Evolutionary conservation across 768 basidiomycete species (phyloP).

Genomic region (Russula compacta): DNA sequence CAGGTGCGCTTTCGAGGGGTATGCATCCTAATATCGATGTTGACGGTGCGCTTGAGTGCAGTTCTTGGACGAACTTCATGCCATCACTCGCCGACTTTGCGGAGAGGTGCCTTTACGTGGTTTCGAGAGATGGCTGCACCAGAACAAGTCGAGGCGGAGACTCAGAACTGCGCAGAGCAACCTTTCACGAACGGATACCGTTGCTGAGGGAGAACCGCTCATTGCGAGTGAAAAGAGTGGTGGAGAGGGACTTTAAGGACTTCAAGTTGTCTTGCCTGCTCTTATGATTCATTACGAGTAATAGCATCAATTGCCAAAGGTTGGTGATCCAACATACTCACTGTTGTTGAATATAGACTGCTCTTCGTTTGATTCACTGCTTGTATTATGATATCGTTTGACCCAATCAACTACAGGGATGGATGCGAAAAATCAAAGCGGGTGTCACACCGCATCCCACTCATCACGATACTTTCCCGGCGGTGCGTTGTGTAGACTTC

Average conservation of each 20-base stretch:
- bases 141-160: constrained; percentile 4
- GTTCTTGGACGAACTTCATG: constrained; percentile 15
- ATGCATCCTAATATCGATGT: background rate
- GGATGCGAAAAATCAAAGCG: too few relatives aligned
- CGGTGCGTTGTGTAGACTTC: too few relatives aligned
- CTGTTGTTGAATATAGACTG: too few relatives aligned
- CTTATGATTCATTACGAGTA: background rate
- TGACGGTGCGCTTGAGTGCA: background rate
- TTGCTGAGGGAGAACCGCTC: background rate
- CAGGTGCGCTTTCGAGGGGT: background rate
- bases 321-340: background rate
- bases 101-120: constrained; percentile 14
- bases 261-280: background rate
- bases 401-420: too few relatives aligned
- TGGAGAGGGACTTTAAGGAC: background rate
- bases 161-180: background rate
- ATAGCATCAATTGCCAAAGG: background rate
- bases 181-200: constrained; percentile 3
- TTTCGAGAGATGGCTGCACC: constrained; percentile 7
- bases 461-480: too few relatives aligned
- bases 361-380: too few relatives aligned
- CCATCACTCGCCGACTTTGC: constrained; percentile 10
- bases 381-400: too few relatives aligned
- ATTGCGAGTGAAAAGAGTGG: background rate
- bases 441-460: too few relatives aligned